Conservation (phyloP, 2,329 filamentous ascomycete genomes). For the Sporothrix curviconia region DNA sequence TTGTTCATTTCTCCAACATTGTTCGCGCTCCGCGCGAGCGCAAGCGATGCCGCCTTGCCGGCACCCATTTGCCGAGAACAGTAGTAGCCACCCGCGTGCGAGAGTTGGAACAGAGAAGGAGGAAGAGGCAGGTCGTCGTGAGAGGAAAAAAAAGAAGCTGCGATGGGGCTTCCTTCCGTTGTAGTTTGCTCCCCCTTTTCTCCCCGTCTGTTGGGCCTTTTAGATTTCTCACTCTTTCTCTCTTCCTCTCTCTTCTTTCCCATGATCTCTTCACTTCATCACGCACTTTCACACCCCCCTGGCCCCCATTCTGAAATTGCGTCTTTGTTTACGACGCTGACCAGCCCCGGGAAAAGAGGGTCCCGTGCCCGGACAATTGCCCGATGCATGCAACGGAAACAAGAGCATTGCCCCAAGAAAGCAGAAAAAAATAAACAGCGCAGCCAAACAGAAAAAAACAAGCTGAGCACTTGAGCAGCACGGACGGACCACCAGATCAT, state of each 20-base stretch:
- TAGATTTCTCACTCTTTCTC: background rate
- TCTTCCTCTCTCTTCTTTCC: background rate
- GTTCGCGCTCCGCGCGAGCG: no score
- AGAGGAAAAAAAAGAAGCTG: background rate
- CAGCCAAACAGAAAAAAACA: no score
- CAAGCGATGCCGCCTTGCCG: background rate
- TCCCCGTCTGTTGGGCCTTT: no score
- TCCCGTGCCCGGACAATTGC: background rate
- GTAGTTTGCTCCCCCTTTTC: no score
- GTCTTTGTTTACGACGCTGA: background rate
- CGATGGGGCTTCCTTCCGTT: no score
- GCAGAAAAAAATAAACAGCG: background rate
- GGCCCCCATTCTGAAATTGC: background rate
- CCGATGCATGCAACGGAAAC: background rate
- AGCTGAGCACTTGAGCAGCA: background rate
- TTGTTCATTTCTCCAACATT: no score
- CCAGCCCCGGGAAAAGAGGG: background rate
- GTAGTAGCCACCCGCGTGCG: background rate
- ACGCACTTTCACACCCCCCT: background rate
- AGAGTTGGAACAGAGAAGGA: no score
- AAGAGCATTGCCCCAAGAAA: background rate
- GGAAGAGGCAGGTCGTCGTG: background rate
- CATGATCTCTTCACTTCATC: background rate
- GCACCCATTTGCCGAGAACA: conserved; percentile 4
- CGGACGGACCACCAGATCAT: background rate